Base-by-base conservation (phyloP, 768 basidiomycete genomes). In the Lactifluus piperatus region DNA sequence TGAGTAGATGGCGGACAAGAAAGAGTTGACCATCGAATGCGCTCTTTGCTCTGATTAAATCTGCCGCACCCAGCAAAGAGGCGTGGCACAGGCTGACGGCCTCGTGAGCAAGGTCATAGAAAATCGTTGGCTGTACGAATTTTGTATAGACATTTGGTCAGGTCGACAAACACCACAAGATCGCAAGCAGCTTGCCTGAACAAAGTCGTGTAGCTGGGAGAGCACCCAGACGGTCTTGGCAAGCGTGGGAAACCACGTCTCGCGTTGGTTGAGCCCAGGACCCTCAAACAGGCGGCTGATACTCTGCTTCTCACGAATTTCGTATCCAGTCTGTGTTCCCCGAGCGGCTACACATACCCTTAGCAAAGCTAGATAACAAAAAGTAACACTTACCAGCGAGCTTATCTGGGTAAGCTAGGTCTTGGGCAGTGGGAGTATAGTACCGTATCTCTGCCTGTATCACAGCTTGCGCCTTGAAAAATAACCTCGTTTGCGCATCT, bases 81-180 rank as follows among this genome's bases (percentile, higher is more conserved):
- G 86, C 79, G 36, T 86, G 82, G 70, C 94, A 95, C 4, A 92
- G 75, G 13, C 80, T 77, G 32, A 97, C 79, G 0, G 94, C 91
- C 73, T 97, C 94, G 72, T 94, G 91, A 0, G 95, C 94, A 41
- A 98, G 89, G 70, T 99, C 97, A 66, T 94, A 89, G 58, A 97
- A 99, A 58, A 97, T 94, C 1, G 84, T 86, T 20, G 89, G 85
- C 94, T 98, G 56, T 57, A 39, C 20, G 20, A 24, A 22, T 5
- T 36, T 53, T 37, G 45, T 18, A 32, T 34, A 41, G 39, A 39
- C 34, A 37, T 48, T 45, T 8, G 37, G n/a, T 36, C 45, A 32
- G 20, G 43, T 8, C 57, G 22, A 43, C 36, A 9, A n/a, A 9
- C 24, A 22, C 16, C 7, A n/a, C 18, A 18, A 8, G 20, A n/a